A percentile compares a stretch with the other conserved stretches of the same genome.
Evolutionary conservation across 2,329 filamentous ascomycete genomes (phyloP).

Genomic region (Clonostachys chloroleuca): DNA sequence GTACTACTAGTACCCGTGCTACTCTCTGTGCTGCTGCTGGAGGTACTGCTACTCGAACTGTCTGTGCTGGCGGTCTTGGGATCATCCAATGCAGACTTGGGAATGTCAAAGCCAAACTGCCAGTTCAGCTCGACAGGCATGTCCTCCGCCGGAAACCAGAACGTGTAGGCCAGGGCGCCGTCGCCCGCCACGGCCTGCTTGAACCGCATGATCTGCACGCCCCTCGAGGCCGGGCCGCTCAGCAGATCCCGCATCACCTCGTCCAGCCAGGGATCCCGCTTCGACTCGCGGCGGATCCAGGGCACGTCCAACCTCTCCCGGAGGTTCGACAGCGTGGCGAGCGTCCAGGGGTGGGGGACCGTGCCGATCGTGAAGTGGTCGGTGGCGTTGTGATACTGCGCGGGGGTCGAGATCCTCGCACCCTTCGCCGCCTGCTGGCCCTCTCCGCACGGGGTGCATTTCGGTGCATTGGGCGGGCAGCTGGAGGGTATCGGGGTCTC

Average conservation of each 20-base stretch:
- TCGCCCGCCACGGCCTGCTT: conserved; percentile 78
- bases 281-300: conserved; percentile 63
- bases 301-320: conserved; percentile 55
- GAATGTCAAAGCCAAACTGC: conserved; percentile 83
- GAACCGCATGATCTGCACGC: conserved; percentile 65
- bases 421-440: conserved; percentile 40
- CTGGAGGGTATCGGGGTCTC: conserved; percentile 67
- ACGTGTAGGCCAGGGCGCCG: conserved; percentile 54
- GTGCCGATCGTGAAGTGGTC: conserved; percentile 77
- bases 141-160: conserved; percentile 78
- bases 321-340: conserved; percentile 62
- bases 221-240: conserved; percentile 51
- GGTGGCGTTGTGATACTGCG: conserved; percentile 67
- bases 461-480: conserved; percentile 76
- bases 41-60: too few species aligned
- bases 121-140: conserved; percentile 75
- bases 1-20: too few species aligned
- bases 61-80: not conserved
- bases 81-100: conserved; percentile 19
- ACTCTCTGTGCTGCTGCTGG: too few species aligned
- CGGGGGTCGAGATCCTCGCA: conserved; percentile 62
- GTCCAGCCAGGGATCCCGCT: conserved; percentile 75
- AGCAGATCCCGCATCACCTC: conserved; percentile 67
- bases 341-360: conserved; percentile 88
- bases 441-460: conserved; percentile 68